A percentile compares a stretch with the other conserved stretches of the same genome.
Conservation (phyloP, 2,329 filamentous ascomycete species). For the Diaporthe australafricana region DNA sequence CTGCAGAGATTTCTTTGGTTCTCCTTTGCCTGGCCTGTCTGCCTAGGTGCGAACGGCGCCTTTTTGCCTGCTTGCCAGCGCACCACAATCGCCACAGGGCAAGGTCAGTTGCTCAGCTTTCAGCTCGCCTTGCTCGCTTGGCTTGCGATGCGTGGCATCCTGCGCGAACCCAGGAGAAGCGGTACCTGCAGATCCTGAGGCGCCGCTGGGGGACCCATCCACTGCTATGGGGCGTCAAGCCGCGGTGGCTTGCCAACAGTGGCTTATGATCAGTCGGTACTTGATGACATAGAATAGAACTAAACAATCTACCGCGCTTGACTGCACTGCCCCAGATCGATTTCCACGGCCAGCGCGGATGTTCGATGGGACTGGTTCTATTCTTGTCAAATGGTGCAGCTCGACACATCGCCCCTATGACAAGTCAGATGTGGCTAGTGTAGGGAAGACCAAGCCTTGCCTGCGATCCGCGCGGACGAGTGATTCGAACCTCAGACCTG, state of each 20-base stretch:
- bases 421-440: constrained; percentile 21
- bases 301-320: neutral
- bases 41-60: neutral
- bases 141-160: constrained; percentile 33
- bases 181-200: constrained; percentile 28
- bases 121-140: constrained; percentile 44
- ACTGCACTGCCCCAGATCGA: constrained; percentile 19
- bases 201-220: neutral
- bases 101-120: constrained; percentile 45
- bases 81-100: constrained; percentile 33
- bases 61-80: constrained; percentile 24
- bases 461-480: neutral
- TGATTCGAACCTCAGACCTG: neutral
- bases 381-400: constrained; percentile 21
- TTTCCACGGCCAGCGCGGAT: neutral
- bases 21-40: neutral
- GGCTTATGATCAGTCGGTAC: neutral
- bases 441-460: neutral
- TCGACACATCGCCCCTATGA: neutral
- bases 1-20: constrained; percentile 10
- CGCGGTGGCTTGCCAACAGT: neutral
- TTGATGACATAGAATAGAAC: neutral
- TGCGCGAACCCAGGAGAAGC: constrained; percentile 23
- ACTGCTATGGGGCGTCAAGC: neutral
- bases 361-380: constrained; percentile 22